Percentiles rank a stretch among this genome's conserved stretches.
Evolutionary conservation across 2,329 filamentous ascomycete genomes (phyloP).

Genomic region (Paecilomyces variotii): DNA sequence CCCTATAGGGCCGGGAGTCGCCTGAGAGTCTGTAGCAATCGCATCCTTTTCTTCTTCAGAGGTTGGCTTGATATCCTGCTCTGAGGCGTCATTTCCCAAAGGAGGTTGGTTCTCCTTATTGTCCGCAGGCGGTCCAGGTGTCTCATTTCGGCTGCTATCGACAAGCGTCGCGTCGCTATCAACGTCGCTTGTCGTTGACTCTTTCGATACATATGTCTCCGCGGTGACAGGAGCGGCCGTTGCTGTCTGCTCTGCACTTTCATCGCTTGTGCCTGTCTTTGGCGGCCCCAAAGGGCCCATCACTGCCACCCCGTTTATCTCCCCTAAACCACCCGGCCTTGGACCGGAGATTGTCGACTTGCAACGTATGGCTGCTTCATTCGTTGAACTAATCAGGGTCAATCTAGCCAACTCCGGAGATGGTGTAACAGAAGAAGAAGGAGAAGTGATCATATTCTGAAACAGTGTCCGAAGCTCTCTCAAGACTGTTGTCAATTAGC

Average conservation of each 20-base stretch:
- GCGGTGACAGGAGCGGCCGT: slow-evolving; percentile 5
- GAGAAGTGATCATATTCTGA: slow-evolving; percentile 57
- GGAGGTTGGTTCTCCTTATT: slow-evolving; percentile 33
- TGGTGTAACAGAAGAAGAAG: slow-evolving; percentile 57
- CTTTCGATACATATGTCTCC: slow-evolving; percentile 14
- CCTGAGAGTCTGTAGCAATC: slow-evolving; percentile 4
- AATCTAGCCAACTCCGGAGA: slow-evolving; percentile 71
- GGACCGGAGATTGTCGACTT: slow-evolving; percentile 35
- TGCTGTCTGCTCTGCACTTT: slow-evolving; percentile 10
- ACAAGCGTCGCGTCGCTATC: slow-evolving; percentile 31
- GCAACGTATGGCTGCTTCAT: slow-evolving; percentile 45
- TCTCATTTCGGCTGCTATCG: slow-evolving; percentile 13
- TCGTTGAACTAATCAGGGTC: slow-evolving; percentile 58
- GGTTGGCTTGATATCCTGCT: slow-evolving; percentile 14
- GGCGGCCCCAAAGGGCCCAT: slow-evolving; percentile 39
- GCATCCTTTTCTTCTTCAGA: slow-evolving; percentile 5
- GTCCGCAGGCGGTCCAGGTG: slow-evolving; percentile 15
- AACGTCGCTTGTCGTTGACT: slow-evolving; percentile 18
- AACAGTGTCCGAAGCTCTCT: slow-evolving; percentile 65
- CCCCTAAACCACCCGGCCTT: slow-evolving; percentile 27
- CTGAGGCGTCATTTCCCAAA: slow-evolving; percentile 8
- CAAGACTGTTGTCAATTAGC: slow-evolving; percentile 51
- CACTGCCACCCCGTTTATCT: slow-evolving; percentile 38
- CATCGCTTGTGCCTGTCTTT: slow-evolving; percentile 10
- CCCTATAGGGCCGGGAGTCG: slow-evolving; percentile 14